Base-by-base conservation (phyloP, 176 grass and related monocot species). In the Pontederia paniculata region DNA sequence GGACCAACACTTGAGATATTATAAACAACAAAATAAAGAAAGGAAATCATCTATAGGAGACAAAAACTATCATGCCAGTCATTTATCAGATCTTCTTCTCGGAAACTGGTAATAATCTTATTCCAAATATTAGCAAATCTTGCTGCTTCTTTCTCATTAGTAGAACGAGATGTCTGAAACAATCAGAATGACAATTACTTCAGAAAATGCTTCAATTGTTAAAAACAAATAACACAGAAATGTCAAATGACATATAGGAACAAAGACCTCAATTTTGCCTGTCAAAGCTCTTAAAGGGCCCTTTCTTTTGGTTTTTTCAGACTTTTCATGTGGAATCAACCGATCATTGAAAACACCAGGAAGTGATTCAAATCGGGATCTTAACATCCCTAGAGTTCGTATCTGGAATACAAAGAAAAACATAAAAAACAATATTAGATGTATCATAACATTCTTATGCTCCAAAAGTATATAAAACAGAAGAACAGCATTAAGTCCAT, bases 101-200 rank as follows among this genome's bases (percentile, higher is more conserved):
- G 77, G 44, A 89, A 96, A 56, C 90, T 96, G 68, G 90, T 89
- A 56, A 96, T 96, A 44, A 96, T 96, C 76, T 83, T 46, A 70
- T 96, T 96, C 90, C 90, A 96, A 58, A 96, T 89, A 59, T 96
- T 85, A 70, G 90, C 82, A 81, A 96, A 96, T 70, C 82, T 77
- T 63, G 85, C 85, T 53, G 72, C 78, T 48, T 80, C 79, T 63
- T 83, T 77, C 69, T 89, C 76, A 72, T 74, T 89, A 28, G 52
- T 53, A 44, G 68, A 76, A 65, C 70, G 78, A 13, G 79, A 64
- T 21, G 67, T 70, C 90, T 96, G 66, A 73, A 85, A 64, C 12
- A 55, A 74, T 44, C 65, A 57, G 55, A 53, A 21, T 12, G 23
- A 48, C 63, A 56, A n/a, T 53, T 59, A 9, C 10, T 2, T 12